Evolutionary conservation across 352 stramenopile species (phyloP), one percentile per base, ranked within the genome.

Genomic region (Thalassiosira hispida): DNA sequence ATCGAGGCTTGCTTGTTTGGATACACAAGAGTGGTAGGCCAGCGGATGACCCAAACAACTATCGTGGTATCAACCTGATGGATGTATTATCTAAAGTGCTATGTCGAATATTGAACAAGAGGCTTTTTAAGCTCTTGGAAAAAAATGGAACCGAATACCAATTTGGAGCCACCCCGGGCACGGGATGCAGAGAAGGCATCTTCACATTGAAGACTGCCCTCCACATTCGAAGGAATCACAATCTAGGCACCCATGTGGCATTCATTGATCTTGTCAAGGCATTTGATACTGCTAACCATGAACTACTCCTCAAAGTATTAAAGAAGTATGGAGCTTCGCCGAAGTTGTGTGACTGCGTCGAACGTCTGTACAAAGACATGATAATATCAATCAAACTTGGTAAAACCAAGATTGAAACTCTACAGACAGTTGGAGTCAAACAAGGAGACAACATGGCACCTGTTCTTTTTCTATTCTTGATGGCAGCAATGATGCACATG

Each of bases 221-320:
- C 9, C 62, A 82, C 25, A 33, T 68, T 12, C n/a, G 65, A 0
- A 53, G 35, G 8, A 49, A 81, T 20, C 68, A 83, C 57, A 69
- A 77, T 53, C 38, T 73, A 0, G 20, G 12, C 20, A 68, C 70
- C 2, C 68, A 65, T 22, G 63, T 72, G 7, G 52, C 14, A 0
- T 85, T 85, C 66, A 52, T 69, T 6, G 73, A 85, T 27, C 61
- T 85, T 16, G 77, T 85, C 1, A 86, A 86, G 71, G 73, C 73
- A 4, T 83, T 63, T 49, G 79, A 86, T 49, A 86, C 79, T 33
- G 52, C 64, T 8, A 69, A 80, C 23, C 73, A 83, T 44, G 33
- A 46, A 22, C 49, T 84, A 0, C 11, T 85, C 3, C 22, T 65
- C 18, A 20, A 74, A 2, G 66, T 83, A 14, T 49, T 77, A 12